Evolutionary conservation across 306 rosid species (phyloP), one percentile per base, ranked within the genome.

Genomic region (Pterocarpus santalinus): DNA sequence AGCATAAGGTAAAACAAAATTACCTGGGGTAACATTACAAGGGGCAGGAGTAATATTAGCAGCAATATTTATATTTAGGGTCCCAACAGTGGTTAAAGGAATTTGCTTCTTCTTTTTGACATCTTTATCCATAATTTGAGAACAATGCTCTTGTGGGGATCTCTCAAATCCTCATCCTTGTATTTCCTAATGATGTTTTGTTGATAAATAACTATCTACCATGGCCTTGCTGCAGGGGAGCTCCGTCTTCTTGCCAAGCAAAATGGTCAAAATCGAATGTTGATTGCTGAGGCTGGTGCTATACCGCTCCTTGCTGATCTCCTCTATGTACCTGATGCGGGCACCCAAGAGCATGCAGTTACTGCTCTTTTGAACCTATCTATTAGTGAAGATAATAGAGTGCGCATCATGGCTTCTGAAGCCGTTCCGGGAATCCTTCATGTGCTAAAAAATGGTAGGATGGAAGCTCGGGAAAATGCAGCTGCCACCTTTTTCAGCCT

Each of bases 381-480:
- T 16, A 94, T 94, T 73, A 69, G 80, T 35, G 91, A 79, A 46
- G 84, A 83, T 41, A 94, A 92, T 61, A 94, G 89, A 77, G 89
- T 85, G 76, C 77, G 87, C 88, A 94, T 94, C 71, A 89, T 88
- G 76, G 75, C 89, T 38, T 86, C 90, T 30, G 93, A 86, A 68
- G 96, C 97, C 15, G 88, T 91, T 75, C 90, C 89, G 0, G 96
- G 97, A 53, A 92, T 94, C 35, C 92, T 94, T 62, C 85, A 89
- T 43, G 97, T 88, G 76, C 94, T 94, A 33, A 89, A 88, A 81
- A 87, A 83, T 41, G 98, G 98, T 65, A 88, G 89, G 47, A 94
- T 92, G 98, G 91, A 87, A 83, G 98, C 97, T 2, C 91, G 97
- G 51, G 98, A 94, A 81, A 94, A 94, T 90, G 97, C 98, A 12